Evolutionary conservation across 768 basidiomycete genomes (phyloP).

Genomic region (Tephrocybe rancida): DNA sequence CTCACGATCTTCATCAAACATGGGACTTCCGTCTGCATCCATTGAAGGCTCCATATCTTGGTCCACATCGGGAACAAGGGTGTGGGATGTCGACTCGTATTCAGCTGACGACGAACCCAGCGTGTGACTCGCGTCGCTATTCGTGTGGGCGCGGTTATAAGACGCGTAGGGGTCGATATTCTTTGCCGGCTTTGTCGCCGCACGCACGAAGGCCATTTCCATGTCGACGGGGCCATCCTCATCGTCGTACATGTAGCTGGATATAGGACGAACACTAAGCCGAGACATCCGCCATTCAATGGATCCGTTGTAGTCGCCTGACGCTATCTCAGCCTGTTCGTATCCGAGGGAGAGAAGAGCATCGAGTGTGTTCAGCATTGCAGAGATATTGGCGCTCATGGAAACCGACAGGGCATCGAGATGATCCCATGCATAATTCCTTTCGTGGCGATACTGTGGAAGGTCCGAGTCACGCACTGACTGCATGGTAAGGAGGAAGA

Average conservation of each 20-base stretch:
- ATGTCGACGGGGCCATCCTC: conserved; percentile 46
- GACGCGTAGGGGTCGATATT: not conserved
- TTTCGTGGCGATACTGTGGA: conserved; percentile 30
- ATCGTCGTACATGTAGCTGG: conserved; percentile 27
- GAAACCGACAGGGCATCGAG: conserved; percentile 53
- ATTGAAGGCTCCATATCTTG: not conserved
- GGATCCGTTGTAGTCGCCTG: conserved; percentile 72
- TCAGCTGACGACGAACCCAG: conserved; percentile 5
- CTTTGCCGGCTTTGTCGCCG: conserved; percentile 10
- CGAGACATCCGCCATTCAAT: conserved; percentile 81
- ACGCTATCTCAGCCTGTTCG: conserved; percentile 70
- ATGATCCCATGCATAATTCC: conserved; percentile 40
- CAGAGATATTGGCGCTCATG: conserved; percentile 56
- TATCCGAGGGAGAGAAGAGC: conserved; percentile 63
- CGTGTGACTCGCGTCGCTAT: conserved; percentile 15
- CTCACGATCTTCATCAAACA: conserved; percentile 44
- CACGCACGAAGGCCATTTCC: conserved; percentile 38
- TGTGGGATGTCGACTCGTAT: conserved; percentile 7
- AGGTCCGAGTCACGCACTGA: conserved; percentile 42
- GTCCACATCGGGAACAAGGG: conserved; percentile 11
- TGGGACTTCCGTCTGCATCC: conserved; percentile 23
- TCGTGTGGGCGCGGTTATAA: conserved; percentile 24
- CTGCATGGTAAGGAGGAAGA: conserved; percentile 63
- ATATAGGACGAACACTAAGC: conserved; percentile 54
- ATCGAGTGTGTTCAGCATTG: conserved; percentile 63